These are phyloP conservation scores for Viola pubescens DNA, from an alignment of 441 rosid species.

Conservation along the genomic window DNA sequence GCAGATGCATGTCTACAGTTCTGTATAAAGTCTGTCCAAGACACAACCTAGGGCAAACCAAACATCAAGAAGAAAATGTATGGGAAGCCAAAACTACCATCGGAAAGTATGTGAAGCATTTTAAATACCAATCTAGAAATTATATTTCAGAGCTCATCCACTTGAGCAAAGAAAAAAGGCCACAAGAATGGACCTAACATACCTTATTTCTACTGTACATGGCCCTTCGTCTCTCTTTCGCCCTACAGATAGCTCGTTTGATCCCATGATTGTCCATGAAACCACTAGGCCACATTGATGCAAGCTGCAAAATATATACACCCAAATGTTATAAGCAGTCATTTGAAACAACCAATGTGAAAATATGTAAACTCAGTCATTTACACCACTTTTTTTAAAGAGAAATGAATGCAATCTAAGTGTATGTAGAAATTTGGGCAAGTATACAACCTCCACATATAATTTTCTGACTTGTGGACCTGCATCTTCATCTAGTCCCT, in stretches of 20 bases:
- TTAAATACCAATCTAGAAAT: no score
- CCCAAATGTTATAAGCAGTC: constrained; percentile 17
- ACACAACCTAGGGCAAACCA: no score
- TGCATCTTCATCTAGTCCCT: constrained; percentile 93
- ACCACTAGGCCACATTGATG: constrained; percentile 82
- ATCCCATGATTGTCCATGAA: constrained; percentile 88
- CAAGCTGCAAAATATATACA: constrained; percentile 52
- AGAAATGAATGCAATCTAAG: constrained; percentile 1
- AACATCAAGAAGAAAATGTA: no score
- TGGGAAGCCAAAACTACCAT: no score
- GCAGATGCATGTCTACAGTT: no score
- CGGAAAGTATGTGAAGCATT: no score
- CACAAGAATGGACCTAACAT: background rate
- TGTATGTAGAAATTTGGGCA: constrained; percentile 4
- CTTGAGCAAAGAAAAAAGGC: background rate
- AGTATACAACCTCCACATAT: constrained; percentile 62
- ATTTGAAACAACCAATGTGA: constrained; percentile 1
- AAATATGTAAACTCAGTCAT: background rate
- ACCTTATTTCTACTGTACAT: constrained; percentile 42
- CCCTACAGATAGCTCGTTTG: constrained; percentile 80
- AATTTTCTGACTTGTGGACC: constrained; percentile 83
- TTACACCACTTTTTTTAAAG: constrained; percentile 3
- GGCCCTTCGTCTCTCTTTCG: constrained; percentile 68
- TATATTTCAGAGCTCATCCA: no score
- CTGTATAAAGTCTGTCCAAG: no score